Evolutionary conservation across 1,284 basidiomycete species (phyloP).

Genomic region (Cystobasidiaceae sp.): DNA sequence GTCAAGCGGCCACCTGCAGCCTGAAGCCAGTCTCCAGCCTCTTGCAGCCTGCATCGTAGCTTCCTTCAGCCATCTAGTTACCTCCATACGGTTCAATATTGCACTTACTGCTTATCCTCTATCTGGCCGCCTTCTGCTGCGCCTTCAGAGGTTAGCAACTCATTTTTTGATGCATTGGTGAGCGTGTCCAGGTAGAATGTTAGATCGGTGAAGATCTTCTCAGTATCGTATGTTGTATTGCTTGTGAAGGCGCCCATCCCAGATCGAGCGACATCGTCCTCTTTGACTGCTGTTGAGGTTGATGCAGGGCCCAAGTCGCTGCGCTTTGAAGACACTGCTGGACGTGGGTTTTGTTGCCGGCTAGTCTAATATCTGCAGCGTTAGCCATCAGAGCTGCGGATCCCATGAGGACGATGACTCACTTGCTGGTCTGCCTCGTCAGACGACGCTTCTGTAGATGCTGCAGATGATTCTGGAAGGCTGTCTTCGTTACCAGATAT

Average conservation of each 20-base stretch:
- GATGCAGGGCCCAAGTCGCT: not conserved
- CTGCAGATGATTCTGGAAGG: too few species aligned
- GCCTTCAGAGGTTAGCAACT: constrained; percentile 48
- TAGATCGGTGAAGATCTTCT: constrained; percentile 30
- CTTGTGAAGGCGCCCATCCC: constrained; percentile 29
- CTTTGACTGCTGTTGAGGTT: not conserved
- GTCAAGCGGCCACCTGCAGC: constrained; percentile 66
- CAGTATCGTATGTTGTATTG: constrained; percentile 16
- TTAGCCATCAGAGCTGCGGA: too few species aligned
- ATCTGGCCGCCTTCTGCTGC: not conserved
- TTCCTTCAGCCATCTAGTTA: not conserved
- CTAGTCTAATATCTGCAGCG: too few species aligned
- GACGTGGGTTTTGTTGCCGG: too few species aligned
- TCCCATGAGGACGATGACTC: too few species aligned
- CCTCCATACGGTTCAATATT: not conserved
- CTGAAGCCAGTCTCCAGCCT: constrained; percentile 55
- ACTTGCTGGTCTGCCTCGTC: too few species aligned
- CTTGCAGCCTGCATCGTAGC: constrained; percentile 59
- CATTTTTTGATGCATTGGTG: constrained; percentile 62
- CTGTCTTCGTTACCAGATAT: too few species aligned
- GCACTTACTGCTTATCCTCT: constrained; percentile 18
- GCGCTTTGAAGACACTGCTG: not conserved
- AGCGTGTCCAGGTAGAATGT: constrained; percentile 82
- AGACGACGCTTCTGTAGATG: too few species aligned
- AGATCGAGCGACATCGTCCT: constrained; percentile 2